Percentiles rank a stretch among this genome's conserved stretches.
Evolutionary conservation across 208 protist species (phyloP).

Genomic region (Leishmania martiniquensis): DNA sequence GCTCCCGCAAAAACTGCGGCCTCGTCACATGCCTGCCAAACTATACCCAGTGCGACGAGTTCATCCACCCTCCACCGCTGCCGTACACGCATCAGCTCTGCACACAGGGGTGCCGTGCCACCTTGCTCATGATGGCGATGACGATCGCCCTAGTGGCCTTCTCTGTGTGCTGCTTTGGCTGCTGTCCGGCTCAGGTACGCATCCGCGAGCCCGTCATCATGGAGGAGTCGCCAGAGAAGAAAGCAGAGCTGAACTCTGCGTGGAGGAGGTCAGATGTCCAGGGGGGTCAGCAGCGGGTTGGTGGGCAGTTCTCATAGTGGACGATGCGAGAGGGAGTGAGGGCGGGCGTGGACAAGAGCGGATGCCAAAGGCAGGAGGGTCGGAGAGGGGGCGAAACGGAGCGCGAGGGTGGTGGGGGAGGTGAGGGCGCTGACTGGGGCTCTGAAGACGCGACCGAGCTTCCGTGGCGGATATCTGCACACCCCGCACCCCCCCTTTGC

Average conservation of each 20-base stretch:
- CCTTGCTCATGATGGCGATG: conserved; percentile 59
- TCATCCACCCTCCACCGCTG: conserved; percentile 51
- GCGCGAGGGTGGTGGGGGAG: too few relatives aligned
- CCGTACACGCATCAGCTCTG: conserved; percentile 51
- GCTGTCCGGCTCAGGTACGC: conserved; percentile 49
- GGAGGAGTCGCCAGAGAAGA: conserved; percentile 12
- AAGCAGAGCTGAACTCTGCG: not conserved
- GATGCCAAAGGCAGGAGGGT: too few relatives aligned
- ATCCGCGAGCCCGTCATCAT: conserved; percentile 43
- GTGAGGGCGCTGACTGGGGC: too few relatives aligned
- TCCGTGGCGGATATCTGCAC: too few relatives aligned
- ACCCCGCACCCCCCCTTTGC: too few relatives aligned
- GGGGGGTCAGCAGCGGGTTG: not conserved
- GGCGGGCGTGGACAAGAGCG: too few relatives aligned
- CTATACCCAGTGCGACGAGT: conserved; percentile 71
- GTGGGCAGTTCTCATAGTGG: not conserved
- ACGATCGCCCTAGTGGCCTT: conserved; percentile 43
- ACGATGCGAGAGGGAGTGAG: not conserved
- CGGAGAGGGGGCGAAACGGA: too few relatives aligned
- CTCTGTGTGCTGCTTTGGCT: conserved; percentile 40
- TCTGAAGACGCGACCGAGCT: too few relatives aligned
- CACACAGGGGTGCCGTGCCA: conserved; percentile 63
- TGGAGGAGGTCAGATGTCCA: not conserved
- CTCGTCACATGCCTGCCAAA: conserved; percentile 63
- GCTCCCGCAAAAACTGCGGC: conserved; percentile 55